phyloP scores from a whole-genome alignment of 2,329 filamentous ascomycete genomes.

The Exophiala aquamarina region DNA sequence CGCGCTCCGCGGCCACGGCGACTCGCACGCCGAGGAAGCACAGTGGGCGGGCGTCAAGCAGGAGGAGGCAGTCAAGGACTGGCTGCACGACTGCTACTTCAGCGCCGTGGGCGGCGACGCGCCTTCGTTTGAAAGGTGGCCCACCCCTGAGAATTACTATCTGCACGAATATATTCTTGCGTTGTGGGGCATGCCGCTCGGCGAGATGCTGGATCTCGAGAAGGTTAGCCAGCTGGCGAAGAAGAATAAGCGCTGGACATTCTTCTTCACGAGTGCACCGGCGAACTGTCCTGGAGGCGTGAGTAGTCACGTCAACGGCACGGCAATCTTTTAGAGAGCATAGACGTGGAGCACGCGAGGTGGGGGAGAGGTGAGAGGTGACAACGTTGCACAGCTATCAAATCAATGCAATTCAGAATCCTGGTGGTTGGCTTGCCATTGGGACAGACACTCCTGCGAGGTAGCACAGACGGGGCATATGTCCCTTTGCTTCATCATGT shows the following conservation, averaged over 20 bases:
- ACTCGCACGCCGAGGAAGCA: constrained; percentile 36
- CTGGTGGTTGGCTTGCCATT: too few relatives aligned
- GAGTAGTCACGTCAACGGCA: constrained; percentile 44
- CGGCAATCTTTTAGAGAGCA: constrained; percentile 39
- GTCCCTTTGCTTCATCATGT: too few relatives aligned
- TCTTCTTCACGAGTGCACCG: constrained; percentile 45
- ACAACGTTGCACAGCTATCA: too few relatives aligned
- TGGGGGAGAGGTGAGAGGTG: too few relatives aligned
- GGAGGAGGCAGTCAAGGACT: constrained; percentile 58
- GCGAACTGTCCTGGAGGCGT: constrained; percentile 44
- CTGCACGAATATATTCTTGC: constrained; percentile 44
- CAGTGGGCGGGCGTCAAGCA: constrained; percentile 54
- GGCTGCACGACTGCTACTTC: constrained; percentile 70
- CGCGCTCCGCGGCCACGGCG: constrained; percentile 30
- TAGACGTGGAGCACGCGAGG: too few relatives aligned
- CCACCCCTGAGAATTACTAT: constrained; percentile 42
- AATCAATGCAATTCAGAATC: too few relatives aligned
- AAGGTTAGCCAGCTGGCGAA: constrained; percentile 36
- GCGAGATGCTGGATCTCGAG: constrained; percentile 49
- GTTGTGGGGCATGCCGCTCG: constrained; percentile 46
- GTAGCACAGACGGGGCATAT: too few relatives aligned
- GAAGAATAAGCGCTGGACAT: constrained; percentile 38
- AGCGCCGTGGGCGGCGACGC: constrained; percentile 64
- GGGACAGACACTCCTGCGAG: too few relatives aligned
- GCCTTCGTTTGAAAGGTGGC: constrained; percentile 64